phyloP scores from a whole-genome alignment of 2,329 filamentous ascomycete species.

The Tolypocladium album region DNA sequence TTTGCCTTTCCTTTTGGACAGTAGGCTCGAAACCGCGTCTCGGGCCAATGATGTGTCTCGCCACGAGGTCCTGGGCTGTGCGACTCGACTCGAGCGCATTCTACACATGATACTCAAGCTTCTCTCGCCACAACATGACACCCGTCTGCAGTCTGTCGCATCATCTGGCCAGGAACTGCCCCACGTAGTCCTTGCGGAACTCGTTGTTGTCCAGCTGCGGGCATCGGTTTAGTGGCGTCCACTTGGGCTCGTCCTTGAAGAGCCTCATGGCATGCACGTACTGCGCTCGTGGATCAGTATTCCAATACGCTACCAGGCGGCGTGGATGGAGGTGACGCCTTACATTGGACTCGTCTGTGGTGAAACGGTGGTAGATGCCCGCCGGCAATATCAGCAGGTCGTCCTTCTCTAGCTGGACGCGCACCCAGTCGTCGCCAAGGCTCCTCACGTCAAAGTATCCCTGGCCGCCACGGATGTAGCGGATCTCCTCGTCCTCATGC shows the following conservation, averaged over 20 bases:
- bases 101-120: background rate
- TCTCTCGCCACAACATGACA: background rate
- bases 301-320: background rate
- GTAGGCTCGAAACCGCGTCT: background rate
- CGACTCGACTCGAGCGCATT: background rate
- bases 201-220: slow-evolving; percentile 68
- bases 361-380: slow-evolving; percentile 96
- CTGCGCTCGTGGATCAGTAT: slow-evolving; percentile 30
- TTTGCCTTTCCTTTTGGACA: background rate
- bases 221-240: slow-evolving; percentile 83
- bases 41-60: background rate
- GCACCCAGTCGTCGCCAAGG: slow-evolving; percentile 76
- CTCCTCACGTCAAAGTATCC: slow-evolving; percentile 91
- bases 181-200: slow-evolving; percentile 69
- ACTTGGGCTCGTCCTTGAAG: slow-evolving; percentile 98
- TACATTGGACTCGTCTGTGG: slow-evolving; percentile 84
- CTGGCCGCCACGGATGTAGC: slow-evolving; percentile 79
- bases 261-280: slow-evolving; percentile 93
- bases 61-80: background rate
- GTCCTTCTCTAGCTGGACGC: slow-evolving; percentile 72
- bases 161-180: slow-evolving; percentile 24
- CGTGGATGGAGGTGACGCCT: slow-evolving; percentile 21
- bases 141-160: background rate
- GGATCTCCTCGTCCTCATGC: slow-evolving; percentile 97
- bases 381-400: slow-evolving; percentile 90